Percentiles rank a stretch among this genome's conserved stretches.
Conservation (phyloP, 2,329 filamentous ascomycete genomes). For the Cytospora piceae region DNA sequence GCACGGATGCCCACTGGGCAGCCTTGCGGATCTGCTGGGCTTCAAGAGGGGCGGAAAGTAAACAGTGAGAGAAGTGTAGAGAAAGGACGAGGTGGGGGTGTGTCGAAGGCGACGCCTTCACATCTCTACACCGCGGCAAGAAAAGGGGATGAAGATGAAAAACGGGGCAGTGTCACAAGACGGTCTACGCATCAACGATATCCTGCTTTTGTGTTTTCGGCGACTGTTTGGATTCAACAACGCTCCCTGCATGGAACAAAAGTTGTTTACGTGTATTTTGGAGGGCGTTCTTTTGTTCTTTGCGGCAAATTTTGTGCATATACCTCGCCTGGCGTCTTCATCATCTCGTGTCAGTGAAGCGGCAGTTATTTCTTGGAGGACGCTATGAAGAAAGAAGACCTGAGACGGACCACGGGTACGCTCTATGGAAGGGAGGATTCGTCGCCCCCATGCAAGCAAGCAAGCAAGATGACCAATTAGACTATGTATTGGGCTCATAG, state of each 20-base stretch:
- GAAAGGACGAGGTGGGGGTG: neutral
- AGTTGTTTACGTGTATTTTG: slow-evolving; percentile 24
- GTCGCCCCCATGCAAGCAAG: slow-evolving; percentile 16
- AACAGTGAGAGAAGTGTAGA: slow-evolving; percentile 18
- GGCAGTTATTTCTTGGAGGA: neutral
- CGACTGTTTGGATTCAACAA: slow-evolving; percentile 24
- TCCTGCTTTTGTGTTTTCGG: slow-evolving; percentile 16
- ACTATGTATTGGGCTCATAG: slow-evolving; percentile 22
- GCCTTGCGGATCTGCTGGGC: slow-evolving; percentile 82
- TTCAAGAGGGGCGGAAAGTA: slow-evolving; percentile 79
- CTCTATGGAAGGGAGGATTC: slow-evolving; percentile 3
- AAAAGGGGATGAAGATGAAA: slow-evolving; percentile 2
- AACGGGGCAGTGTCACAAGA: slow-evolving; percentile 5
- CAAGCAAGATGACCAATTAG: slow-evolving; percentile 19
- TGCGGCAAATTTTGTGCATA: slow-evolving; percentile 21
- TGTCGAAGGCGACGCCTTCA: neutral
- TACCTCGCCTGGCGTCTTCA: slow-evolving; percentile 23
- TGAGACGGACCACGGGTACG: neutral
- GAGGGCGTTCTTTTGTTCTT: slow-evolving; percentile 20
- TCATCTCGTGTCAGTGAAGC: slow-evolving; percentile 14
- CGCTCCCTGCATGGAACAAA: slow-evolving; percentile 19
- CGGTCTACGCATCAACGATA: slow-evolving; percentile 5
- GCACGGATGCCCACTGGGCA: slow-evolving; percentile 82
- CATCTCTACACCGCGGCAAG: neutral
- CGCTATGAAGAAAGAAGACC: neutral